These are phyloP conservation scores for Fusarium annulatum DNA, from an alignment of 2,329 filamentous ascomycete genomes.

Conservation along the genomic window DNA sequence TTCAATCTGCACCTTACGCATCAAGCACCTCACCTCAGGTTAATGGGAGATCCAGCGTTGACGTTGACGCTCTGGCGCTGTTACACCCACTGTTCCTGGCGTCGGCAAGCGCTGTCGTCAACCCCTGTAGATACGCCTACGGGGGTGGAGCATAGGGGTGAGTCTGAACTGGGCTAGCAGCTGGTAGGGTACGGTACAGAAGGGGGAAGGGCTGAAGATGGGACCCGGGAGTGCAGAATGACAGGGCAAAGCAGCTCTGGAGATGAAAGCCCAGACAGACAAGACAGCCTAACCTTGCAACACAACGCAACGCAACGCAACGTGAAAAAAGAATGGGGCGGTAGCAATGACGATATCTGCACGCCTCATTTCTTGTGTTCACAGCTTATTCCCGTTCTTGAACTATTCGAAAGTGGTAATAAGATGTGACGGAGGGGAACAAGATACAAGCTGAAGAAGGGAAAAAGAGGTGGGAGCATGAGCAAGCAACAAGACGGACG, in stretches of 20 bases:
- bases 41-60: conserved; percentile 21
- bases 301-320: background rate
- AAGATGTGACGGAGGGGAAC: conserved; percentile 8
- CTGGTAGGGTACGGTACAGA: background rate
- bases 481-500: background rate
- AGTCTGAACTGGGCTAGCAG: background rate
- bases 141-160: conserved; percentile 5
- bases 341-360: conserved; percentile 14
- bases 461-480: conserved; percentile 19
- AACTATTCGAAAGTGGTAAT: conserved; percentile 13
- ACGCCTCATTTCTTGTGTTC: conserved; percentile 4
- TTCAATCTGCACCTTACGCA: conserved; percentile 7
- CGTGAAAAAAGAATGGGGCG: conserved; percentile 9
- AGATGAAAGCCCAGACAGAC: background rate
- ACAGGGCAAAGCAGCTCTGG: background rate
- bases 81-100: conserved; percentile 33
- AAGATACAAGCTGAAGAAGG: conserved; percentile 10
- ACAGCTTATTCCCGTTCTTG: background rate
- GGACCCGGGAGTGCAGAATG: conserved; percentile 7
- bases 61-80: conserved; percentile 25
- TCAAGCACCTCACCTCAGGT: conserved; percentile 12
- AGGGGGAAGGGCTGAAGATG: conserved; percentile 3
- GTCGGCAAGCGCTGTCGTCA: conserved; percentile 25
- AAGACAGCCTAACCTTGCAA: background rate
- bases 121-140: conserved; percentile 18